Evolutionary conservation across 495 filamentous ascomycete species (phyloP).

Genomic region (Aspergillus nanangensis): DNA sequence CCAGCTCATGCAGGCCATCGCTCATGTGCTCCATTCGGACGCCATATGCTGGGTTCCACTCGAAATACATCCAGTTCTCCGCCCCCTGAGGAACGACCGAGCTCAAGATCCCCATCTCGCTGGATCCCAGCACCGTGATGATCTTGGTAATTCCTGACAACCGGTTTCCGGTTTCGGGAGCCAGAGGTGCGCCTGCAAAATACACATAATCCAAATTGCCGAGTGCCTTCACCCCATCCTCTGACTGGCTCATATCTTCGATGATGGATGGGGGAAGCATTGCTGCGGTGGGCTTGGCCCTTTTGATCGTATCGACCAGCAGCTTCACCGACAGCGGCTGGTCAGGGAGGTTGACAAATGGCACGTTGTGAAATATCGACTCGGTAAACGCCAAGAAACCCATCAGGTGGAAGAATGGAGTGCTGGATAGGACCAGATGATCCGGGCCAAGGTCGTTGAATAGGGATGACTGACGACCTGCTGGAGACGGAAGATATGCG

Average conservation of each 20-base stretch:
- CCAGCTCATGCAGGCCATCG: slow-evolving; percentile 44
- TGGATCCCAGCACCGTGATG: slow-evolving; percentile 12
- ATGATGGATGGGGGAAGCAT: slow-evolving; percentile 24
- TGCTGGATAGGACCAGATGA: not conserved
- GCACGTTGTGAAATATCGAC: too few relatives aligned
- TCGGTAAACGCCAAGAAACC: too few relatives aligned
- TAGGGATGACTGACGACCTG: not conserved
- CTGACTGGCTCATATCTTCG: slow-evolving; percentile 23
- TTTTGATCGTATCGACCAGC: too few relatives aligned
- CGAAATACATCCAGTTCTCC: slow-evolving; percentile 47
- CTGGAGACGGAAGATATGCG: not conserved
- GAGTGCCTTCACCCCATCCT: slow-evolving; percentile 12
- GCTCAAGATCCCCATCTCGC: slow-evolving; percentile 13
- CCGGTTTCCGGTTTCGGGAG: slow-evolving; percentile 10
- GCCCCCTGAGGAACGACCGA: slow-evolving; percentile 25
- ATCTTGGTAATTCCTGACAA: slow-evolving; percentile 6
- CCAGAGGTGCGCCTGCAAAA: slow-evolving; percentile 23
- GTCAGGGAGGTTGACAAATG: too few relatives aligned
- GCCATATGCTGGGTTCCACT: slow-evolving; percentile 40
- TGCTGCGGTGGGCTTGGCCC: too few relatives aligned
- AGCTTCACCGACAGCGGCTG: too few relatives aligned
- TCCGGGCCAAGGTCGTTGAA: too few relatives aligned
- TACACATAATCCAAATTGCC: slow-evolving; percentile 9
- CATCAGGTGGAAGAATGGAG: slow-evolving; percentile 2
- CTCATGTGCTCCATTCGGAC: slow-evolving; percentile 35